Base-by-base conservation (phyloP, 306 rosid genomes). In the Nissolia schottii region DNA sequence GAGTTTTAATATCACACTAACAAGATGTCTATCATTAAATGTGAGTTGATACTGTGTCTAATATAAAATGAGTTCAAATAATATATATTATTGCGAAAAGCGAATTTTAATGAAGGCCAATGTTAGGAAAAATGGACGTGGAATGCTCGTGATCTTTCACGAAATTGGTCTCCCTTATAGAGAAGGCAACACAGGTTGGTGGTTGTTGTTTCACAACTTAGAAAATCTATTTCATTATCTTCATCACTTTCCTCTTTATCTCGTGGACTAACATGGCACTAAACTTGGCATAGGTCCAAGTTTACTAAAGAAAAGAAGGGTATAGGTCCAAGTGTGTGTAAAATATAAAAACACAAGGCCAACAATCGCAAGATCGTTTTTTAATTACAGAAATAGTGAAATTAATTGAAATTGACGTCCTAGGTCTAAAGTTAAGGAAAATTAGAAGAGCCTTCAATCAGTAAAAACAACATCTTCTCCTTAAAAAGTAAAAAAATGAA, bases 181-280 rank as follows among this genome's bases (percentile, higher is more conserved):
- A 7, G 15, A 68, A 38, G 35, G 34, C 25, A 27, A n/a, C 49
- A 69, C 64, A 68, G 3, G 24, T 43, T 78, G 54, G n/a, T n/a
- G n/a, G n/a, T n/a, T n/a, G n/a, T n/a, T n/a, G n/a, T n/a, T 31
- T 71, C 78, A 64, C 74, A 64, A 63, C 55, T 55, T 71, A 23
- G 2, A 78, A 23, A 55, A 45, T 78, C 78, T 63, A 23, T 63
- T 8, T 61, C 72, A 19, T 28, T 20, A 13, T 3, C 14, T 51
- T 61, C 72, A 19, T 28, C n/a, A 13, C 2, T 9, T 51, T 43
- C 55, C 58, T 54, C 0, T 3, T 13, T 20, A 41, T 25, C 15
- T 38, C 18, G 1, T 43, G 19, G 19, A 35, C 63, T 48, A 23
- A 14, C 32, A 12, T 48, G 16, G n/a, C 34, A 19, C 45, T 55